A percentile compares a stretch with the other conserved stretches of the same genome.
phyloP scores from a whole-genome alignment of 2,329 filamentous ascomycete genomes.

The Colletotrichum sidae region DNA sequence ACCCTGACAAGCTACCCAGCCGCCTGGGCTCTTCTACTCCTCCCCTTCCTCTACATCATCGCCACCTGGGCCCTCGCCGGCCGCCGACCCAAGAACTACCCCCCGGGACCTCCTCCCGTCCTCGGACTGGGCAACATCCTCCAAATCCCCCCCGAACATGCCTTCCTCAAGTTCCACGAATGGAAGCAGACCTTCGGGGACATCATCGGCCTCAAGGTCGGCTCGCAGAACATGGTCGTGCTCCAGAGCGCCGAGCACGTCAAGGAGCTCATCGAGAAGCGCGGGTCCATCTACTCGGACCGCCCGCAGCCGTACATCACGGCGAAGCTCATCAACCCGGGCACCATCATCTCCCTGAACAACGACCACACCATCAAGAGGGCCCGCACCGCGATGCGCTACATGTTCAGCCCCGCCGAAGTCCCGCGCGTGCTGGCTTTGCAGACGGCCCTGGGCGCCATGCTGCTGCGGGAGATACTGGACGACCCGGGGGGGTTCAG shows the following conservation, averaged over 20 bases:
- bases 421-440: constrained; percentile 37
- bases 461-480: constrained; percentile 38
- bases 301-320: constrained; percentile 46
- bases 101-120: constrained; percentile 39
- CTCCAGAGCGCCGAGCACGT: constrained; percentile 47
- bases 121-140: constrained; percentile 43
- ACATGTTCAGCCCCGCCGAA: constrained; percentile 40
- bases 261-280: constrained; percentile 51
- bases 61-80: constrained; percentile 11
- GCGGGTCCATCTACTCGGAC: constrained; percentile 52
- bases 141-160: constrained; percentile 41
- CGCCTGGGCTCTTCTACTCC: neutral
- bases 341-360: constrained; percentile 17
- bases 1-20: neutral
- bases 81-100: constrained; percentile 35
- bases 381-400: constrained; percentile 28
- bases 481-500: constrained; percentile 36
- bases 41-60: neutral
- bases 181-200: constrained; percentile 50
- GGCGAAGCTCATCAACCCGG: constrained; percentile 41
- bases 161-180: constrained; percentile 44
- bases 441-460: constrained; percentile 40
- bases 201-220: constrained; percentile 47
- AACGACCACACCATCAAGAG: constrained; percentile 27
- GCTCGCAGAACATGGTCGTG: constrained; percentile 47